phyloP scores from a whole-genome alignment of 805 yeast species.

The Candida odintsovae region DNA sequence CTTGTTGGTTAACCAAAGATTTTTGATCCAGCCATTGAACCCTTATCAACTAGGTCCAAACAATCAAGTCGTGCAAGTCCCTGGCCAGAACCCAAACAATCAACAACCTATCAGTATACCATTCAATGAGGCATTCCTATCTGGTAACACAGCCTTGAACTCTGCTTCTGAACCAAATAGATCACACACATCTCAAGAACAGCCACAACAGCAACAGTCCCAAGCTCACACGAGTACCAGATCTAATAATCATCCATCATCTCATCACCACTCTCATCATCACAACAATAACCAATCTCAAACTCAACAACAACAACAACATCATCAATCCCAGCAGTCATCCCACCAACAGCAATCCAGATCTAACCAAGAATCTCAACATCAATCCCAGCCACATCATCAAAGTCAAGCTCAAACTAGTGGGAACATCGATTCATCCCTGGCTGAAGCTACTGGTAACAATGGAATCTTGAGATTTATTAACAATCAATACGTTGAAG shows the following conservation, averaged over 20 bases:
- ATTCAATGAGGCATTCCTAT: constrained; percentile 6
- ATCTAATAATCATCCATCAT: constrained; percentile 12
- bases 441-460: constrained; percentile 16
- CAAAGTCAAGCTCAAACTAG: constrained; percentile 8
- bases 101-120: constrained; percentile 5
- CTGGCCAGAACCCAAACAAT: constrained; percentile 25
- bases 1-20: constrained; percentile 18
- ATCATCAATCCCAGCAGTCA: constrained; percentile 13
- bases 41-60: constrained; percentile 22
- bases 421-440: constrained; percentile 14
- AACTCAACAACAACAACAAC: constrained; percentile 16
- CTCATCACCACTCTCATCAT: not conserved
- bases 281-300: not conserved
- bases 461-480: constrained; percentile 24
- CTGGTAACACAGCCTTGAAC: not conserved
- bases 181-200: constrained; percentile 20
- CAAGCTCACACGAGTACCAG: constrained; percentile 13
- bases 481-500: constrained; percentile 26
- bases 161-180: constrained; percentile 1
- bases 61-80: constrained; percentile 4
- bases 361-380: constrained; percentile 16
- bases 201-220: constrained; percentile 18
- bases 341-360: constrained; percentile 9
- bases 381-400: constrained; percentile 11
- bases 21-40: constrained; percentile 25